phyloP scores from a whole-genome alignment of 139 green algal genomes.

The Chlorella sp. region DNA sequence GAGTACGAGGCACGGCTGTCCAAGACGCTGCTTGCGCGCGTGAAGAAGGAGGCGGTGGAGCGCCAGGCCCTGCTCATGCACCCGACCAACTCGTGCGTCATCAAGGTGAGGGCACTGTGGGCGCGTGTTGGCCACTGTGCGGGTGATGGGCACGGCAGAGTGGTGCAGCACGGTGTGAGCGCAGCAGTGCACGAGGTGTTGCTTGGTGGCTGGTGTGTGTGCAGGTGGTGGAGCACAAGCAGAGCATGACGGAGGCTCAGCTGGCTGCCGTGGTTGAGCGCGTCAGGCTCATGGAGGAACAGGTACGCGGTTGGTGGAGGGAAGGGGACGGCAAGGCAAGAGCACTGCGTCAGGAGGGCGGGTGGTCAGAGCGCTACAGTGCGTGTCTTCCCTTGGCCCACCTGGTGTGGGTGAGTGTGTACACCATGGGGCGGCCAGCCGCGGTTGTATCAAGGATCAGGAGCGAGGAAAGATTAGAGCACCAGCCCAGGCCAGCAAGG shows the following conservation, averaged over 20 bases:
- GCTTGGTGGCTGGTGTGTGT: too few species aligned
- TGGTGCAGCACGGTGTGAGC: neutral
- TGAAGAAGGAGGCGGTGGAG: conserved; percentile 45
- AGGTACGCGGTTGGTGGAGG: too few species aligned
- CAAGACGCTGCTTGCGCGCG: conserved; percentile 54
- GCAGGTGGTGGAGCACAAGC: conserved; percentile 25
- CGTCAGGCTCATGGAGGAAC: conserved; percentile 41
- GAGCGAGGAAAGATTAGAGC: too few species aligned
- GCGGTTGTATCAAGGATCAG: too few species aligned
- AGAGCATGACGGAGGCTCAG: conserved; percentile 10
- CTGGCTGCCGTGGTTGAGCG: conserved; percentile 44
- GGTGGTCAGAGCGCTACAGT: too few species aligned
- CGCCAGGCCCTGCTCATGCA: conserved; percentile 31
- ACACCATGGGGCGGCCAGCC: too few species aligned
- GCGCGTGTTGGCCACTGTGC: neutral
- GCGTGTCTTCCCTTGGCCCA: too few species aligned
- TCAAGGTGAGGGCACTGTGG: conserved; percentile 44
- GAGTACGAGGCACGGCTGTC: conserved; percentile 66
- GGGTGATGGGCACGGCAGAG: neutral
- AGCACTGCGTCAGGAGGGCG: too few species aligned
- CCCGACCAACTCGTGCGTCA: conserved; percentile 40
- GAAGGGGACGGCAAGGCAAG: too few species aligned
- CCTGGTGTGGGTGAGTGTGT: too few species aligned
- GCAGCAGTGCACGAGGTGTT: neutral
- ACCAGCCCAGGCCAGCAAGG: too few species aligned